phyloP scores from a whole-genome alignment of 2,329 filamentous ascomycete species.

The Aspergillus sclerotialis region DNA sequence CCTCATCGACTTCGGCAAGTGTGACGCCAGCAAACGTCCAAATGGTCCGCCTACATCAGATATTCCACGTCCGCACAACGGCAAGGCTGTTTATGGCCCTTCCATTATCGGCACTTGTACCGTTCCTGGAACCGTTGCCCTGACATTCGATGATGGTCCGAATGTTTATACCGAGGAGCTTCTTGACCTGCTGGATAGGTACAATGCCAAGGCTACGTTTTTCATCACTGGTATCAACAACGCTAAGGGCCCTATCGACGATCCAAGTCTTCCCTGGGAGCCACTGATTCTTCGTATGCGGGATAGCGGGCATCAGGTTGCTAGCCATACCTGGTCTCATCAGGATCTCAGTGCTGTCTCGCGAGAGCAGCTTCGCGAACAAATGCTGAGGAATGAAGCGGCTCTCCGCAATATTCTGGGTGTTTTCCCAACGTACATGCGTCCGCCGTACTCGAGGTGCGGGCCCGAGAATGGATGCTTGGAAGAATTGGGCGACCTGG shows the following conservation, averaged over 20 bases:
- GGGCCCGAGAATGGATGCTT: conserved; percentile 30
- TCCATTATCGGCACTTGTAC: conserved; percentile 31
- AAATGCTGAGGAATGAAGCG: conserved; percentile 43
- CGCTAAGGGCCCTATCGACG: conserved; percentile 39
- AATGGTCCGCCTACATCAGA: conserved; percentile 27
- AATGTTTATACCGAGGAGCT: conserved; percentile 55
- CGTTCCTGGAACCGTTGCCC: conserved; percentile 53
- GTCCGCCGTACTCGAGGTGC: conserved; percentile 44
- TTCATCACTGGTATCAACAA: conserved; percentile 52
- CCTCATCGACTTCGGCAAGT: conserved; percentile 31
- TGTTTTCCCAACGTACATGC: conserved; percentile 47
- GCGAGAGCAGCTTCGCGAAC: conserved; percentile 27
- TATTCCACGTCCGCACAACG: conserved; percentile 28
- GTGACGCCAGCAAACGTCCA: conserved; percentile 30
- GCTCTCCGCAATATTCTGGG: conserved; percentile 43
- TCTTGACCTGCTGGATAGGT: conserved; percentile 53
- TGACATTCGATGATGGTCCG: conserved; percentile 64
- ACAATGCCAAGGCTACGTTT: conserved; percentile 60
- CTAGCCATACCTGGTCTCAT: conserved; percentile 48
- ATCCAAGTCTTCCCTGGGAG: conserved; percentile 32
- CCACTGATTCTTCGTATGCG: conserved; percentile 36
- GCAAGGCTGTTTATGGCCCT: conserved; percentile 30
- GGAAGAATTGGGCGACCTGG: conserved; percentile 37
- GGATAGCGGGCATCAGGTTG: conserved; percentile 43
- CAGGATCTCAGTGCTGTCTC: conserved; percentile 38